Percentiles rank a stretch among this genome's conserved stretches.
Evolutionary conservation across 2,329 filamentous ascomycete genomes (phyloP).

Genomic region (Exophiala dermatitidis): DNA sequence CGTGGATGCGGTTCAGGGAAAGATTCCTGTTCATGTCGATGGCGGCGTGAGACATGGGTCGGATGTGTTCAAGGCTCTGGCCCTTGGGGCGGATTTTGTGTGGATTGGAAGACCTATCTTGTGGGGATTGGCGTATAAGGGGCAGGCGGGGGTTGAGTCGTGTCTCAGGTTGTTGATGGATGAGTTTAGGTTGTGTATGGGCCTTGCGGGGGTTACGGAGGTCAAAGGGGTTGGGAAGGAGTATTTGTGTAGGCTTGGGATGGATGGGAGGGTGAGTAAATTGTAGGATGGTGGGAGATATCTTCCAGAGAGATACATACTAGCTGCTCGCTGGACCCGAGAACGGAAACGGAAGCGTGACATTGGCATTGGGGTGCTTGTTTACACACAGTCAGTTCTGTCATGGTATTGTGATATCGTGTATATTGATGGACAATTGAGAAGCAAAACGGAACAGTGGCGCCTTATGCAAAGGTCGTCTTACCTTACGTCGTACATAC

Average conservation of each 20-base stretch:
- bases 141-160: conserved; percentile 28
- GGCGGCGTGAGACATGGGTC: conserved; percentile 50
- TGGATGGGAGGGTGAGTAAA: conserved; percentile 28
- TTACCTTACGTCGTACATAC: no score
- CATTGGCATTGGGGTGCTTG: no score
- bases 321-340: no score
- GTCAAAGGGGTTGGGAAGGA: conserved; percentile 27
- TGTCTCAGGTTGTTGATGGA: conserved; percentile 26
- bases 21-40: conserved; percentile 43
- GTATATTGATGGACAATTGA: no score
- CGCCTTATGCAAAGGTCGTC: no score
- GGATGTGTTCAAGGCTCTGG: conserved; percentile 53
- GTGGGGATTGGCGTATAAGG: conserved; percentile 39
- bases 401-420: no score
- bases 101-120: conserved; percentile 45
- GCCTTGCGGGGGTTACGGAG: conserved; percentile 25
- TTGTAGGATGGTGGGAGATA: conserved; percentile 19
- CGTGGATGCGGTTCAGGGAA: conserved; percentile 25
- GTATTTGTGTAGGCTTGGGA: conserved; percentile 34
- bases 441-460: no score
- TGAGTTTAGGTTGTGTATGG: conserved; percentile 29
- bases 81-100: conserved; percentile 45
- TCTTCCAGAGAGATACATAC: no score
- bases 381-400: no score
- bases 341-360: no score